Evolutionary conservation across 2,329 filamentous ascomycete genomes (phyloP).

Genomic region (Microdochium nivale): DNA sequence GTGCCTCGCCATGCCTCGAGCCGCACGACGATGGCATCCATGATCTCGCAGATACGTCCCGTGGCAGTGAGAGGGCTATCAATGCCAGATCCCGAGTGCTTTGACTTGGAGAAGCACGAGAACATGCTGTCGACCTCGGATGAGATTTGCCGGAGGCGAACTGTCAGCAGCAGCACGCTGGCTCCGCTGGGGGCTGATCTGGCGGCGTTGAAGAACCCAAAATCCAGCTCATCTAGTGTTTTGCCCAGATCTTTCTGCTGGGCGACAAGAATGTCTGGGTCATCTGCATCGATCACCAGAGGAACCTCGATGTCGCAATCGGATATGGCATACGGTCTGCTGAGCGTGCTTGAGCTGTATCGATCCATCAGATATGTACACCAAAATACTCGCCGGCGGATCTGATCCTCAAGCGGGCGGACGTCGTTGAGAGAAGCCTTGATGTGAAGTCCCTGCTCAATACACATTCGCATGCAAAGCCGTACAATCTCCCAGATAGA

Average conservation of each 20-base stretch:
- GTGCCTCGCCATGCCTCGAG: constrained; percentile 24
- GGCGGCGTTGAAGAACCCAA: not conserved
- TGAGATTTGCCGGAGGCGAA: constrained; percentile 29
- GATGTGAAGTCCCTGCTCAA: not conserved
- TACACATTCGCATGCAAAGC: constrained; percentile 1
- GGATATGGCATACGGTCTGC: constrained; percentile 29
- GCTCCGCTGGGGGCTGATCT: constrained; percentile 18
- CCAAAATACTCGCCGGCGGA: constrained; percentile 32
- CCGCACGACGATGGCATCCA: constrained; percentile 22
- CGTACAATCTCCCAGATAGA: constrained; percentile 1
- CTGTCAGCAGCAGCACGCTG: constrained; percentile 27
- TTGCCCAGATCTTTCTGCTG: not conserved
- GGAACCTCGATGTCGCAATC: constrained; percentile 27
- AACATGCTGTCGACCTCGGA: constrained; percentile 26
- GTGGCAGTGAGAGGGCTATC: constrained; percentile 4
- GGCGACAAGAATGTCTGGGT: constrained; percentile 18
- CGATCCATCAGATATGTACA: constrained; percentile 34
- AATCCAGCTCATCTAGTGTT: not conserved
- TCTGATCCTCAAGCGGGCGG: constrained; percentile 22
- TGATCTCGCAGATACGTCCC: constrained; percentile 14
- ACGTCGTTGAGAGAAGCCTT: not conserved
- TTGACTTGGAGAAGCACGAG: constrained; percentile 4
- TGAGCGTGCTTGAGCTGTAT: constrained; percentile 31
- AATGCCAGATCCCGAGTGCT: not conserved
- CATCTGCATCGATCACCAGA: constrained; percentile 24